Evolutionary conservation across 805 yeast genomes (phyloP).

Genomic region (Pachysolen tannophilus): DNA sequence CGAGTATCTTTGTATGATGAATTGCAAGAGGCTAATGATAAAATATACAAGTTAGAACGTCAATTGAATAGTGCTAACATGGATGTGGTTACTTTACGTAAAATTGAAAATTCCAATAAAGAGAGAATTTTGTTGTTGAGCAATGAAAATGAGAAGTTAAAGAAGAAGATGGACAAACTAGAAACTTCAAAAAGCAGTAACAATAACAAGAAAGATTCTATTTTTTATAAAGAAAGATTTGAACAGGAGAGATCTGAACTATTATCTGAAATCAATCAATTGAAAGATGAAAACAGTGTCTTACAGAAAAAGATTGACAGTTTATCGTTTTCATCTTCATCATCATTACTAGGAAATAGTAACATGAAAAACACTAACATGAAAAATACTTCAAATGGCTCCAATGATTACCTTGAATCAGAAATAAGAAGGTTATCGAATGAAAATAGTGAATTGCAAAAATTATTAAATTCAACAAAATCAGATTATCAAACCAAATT

Average conservation of each 20-base stretch:
- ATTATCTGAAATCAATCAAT: no score
- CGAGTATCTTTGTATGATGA: conserved; percentile 14
- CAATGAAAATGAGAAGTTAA: conserved; percentile 23
- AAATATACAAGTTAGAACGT: conserved; percentile 7
- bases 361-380: no score
- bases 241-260: no score
- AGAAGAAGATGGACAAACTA: no score
- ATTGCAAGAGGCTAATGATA: conserved; percentile 11
- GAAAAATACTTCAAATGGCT: no score
- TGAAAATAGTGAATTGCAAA: conserved; percentile 24
- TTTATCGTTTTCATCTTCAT: no score
- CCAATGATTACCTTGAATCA: conserved; percentile 23
- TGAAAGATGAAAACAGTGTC: no score
- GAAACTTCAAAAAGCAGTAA: no score
- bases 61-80: conserved; percentile 16
- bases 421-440: conserved; percentile 30
- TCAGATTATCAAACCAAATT: conserved; percentile 13
- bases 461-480: conserved; percentile 17
- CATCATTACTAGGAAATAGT: no score
- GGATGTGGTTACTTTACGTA: conserved; percentile 18
- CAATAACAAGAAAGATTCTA: no score
- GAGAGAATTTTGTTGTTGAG: conserved; percentile 16
- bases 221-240: no score
- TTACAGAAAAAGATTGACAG: no score
- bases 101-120: conserved; percentile 14